A percentile compares a stretch with the other conserved stretches of the same genome.
phyloP scores from a whole-genome alignment of 805 yeast species.

The Myxozyma lipomycoides region DNA sequence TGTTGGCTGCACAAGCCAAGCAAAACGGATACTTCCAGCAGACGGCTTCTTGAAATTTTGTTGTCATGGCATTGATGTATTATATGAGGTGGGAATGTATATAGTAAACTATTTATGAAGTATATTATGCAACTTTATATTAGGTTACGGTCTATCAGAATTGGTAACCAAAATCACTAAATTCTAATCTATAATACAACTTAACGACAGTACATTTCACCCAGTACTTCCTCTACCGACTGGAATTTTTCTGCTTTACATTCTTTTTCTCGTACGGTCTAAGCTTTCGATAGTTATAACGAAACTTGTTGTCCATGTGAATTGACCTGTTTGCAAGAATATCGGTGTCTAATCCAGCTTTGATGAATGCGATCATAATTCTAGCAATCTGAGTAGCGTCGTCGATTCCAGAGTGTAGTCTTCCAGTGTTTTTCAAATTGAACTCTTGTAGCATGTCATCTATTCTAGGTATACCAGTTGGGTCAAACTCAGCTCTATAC shows the following conservation, averaged over 20 bases:
- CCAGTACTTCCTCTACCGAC: no score
- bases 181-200: no score
- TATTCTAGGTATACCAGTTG: slow-evolving; percentile 1
- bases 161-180: no score
- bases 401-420: slow-evolving; percentile 13
- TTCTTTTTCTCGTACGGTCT: no score
- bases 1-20: slow-evolving; percentile 61
- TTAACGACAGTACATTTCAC: no score
- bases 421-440: slow-evolving; percentile 9
- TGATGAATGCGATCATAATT: slow-evolving; percentile 2
- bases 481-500: slow-evolving; percentile 7
- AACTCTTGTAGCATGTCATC: slow-evolving; percentile 18
- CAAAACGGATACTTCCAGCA: slow-evolving; percentile 34
- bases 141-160: no score
- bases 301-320: slow-evolving; percentile 5
- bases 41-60: neutral
- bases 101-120: neutral
- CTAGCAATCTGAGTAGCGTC: slow-evolving; percentile 15
- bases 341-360: neutral
- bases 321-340: slow-evolving; percentile 11
- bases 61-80: no score
- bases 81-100: no score
- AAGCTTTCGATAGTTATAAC: neutral
- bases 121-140: neutral
- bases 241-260: no score